A percentile compares a stretch with the other conserved stretches of the same genome.
These are phyloP conservation scores for Trifolium pratense DNA, from an alignment of 306 rosid species.

Conservation along the genomic window DNA sequence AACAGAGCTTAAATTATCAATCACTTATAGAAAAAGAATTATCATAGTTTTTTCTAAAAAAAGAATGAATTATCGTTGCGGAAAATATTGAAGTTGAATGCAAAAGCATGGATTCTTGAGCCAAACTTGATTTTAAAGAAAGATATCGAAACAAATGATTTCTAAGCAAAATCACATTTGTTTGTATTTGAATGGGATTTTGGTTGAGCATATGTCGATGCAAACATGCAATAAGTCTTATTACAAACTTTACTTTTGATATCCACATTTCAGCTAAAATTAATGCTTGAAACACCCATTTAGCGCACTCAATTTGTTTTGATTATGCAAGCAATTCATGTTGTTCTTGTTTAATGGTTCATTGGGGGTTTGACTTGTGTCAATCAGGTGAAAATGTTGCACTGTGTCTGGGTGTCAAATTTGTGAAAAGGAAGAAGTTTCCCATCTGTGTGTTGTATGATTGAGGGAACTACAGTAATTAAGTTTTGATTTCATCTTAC, in stretches of 20 bases:
- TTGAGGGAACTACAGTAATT: slow-evolving; percentile 31
- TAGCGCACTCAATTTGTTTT: background rate
- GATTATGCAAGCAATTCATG: slow-evolving; percentile 27
- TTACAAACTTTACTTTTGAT: background rate
- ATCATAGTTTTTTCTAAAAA: too few relatives aligned
- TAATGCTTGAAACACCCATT: background rate
- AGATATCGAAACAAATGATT: background rate
- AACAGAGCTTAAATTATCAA: background rate
- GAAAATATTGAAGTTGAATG: background rate
- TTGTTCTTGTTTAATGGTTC: slow-evolving; percentile 14
- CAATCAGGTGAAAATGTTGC: slow-evolving; percentile 47
- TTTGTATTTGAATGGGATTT: background rate
- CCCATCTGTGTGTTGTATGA: slow-evolving; percentile 19
- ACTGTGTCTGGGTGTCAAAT: slow-evolving; percentile 22
- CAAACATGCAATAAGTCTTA: background rate
- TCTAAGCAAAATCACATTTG: background rate
- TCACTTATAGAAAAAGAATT: too few relatives aligned
- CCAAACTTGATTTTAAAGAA: background rate
- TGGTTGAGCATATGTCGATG: background rate
- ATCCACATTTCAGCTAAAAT: background rate
- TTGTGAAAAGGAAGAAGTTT: slow-evolving; percentile 34
- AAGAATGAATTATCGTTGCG: too few relatives aligned
- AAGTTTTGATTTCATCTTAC: slow-evolving; percentile 41
- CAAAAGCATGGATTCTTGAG: background rate
- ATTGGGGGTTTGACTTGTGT: slow-evolving; percentile 35